Conservation (phyloP, 495 filamentous ascomycete species). For the Aspergillus sparsus region DNA sequence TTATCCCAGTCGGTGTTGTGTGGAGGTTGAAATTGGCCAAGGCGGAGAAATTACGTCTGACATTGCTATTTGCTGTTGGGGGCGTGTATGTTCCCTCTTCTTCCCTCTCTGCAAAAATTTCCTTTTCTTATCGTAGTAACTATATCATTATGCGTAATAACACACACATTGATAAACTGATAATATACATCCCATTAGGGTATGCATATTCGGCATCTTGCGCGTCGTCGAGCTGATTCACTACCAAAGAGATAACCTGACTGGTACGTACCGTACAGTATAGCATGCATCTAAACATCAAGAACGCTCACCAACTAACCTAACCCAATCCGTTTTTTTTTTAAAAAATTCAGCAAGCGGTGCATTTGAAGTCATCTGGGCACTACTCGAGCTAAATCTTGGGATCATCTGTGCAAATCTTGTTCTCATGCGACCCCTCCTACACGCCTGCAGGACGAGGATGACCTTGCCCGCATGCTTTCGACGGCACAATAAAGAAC, state of each 20-base stretch:
- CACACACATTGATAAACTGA: neutral
- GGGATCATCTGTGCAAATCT: constrained; percentile 13
- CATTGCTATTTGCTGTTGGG: neutral
- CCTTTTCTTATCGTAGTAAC: neutral
- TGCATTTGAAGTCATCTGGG: constrained; percentile 16
- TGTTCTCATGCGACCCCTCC: neutral
- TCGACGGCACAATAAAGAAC: no score
- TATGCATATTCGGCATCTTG: constrained; percentile 4
- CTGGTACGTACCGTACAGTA: neutral
- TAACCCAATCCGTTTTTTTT: no score
- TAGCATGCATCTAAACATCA: neutral
- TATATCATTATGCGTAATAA: no score
- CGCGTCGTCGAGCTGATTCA: constrained; percentile 9
- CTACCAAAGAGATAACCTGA: constrained; percentile 6
- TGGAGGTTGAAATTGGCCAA: constrained; percentile 5
- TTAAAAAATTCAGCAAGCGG: constrained; percentile 14
- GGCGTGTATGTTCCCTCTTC: neutral
- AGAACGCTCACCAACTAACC: neutral
- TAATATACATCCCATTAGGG: constrained; percentile 7
- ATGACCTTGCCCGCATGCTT: no score
- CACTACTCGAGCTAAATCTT: constrained; percentile 18
- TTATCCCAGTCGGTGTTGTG: constrained; percentile 12
- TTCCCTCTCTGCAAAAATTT: no score
- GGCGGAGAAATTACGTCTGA: constrained; percentile 11
- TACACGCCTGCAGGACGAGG: neutral